Percentiles rank a stretch among this genome's conserved stretches.
Evolutionary conservation across 345 rosid species (phyloP).

Genomic region (Eucalyptus pauciflora): DNA sequence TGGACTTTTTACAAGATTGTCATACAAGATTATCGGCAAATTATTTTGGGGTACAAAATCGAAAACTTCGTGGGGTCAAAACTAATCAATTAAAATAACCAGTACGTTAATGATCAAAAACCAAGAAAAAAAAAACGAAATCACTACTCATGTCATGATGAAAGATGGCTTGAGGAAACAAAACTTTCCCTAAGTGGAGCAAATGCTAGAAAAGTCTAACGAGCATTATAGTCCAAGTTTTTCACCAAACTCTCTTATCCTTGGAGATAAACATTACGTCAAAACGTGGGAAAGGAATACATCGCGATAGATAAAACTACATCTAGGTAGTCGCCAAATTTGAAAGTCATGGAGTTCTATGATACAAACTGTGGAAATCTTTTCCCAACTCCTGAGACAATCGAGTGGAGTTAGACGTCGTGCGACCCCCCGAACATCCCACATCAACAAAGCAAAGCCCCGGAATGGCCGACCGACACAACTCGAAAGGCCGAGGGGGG

Average conservation of each 20-base stretch:
- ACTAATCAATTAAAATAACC: background rate
- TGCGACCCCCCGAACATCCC: background rate
- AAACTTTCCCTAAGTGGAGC: background rate
- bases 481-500: background rate
- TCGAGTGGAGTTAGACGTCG: background rate
- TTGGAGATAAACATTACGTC: background rate
- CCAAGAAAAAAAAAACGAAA: background rate
- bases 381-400: background rate
- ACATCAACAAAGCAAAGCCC: background rate
- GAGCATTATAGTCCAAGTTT: background rate
- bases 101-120: background rate
- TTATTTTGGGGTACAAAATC: background rate
- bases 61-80: background rate
- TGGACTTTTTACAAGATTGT: background rate
- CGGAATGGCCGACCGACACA: background rate
- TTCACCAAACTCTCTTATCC: background rate
- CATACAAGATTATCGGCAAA: background rate
- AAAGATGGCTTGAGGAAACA: background rate
- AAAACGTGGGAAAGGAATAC: background rate
- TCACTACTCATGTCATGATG: background rate
- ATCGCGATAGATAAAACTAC: background rate
- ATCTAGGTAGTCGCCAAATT: background rate
- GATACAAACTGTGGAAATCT: background rate
- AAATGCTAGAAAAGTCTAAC: background rate
- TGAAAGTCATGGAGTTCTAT: background rate